Conservation (phyloP, 306 rosid genomes). For the Pyrus bretschneideri region DNA sequence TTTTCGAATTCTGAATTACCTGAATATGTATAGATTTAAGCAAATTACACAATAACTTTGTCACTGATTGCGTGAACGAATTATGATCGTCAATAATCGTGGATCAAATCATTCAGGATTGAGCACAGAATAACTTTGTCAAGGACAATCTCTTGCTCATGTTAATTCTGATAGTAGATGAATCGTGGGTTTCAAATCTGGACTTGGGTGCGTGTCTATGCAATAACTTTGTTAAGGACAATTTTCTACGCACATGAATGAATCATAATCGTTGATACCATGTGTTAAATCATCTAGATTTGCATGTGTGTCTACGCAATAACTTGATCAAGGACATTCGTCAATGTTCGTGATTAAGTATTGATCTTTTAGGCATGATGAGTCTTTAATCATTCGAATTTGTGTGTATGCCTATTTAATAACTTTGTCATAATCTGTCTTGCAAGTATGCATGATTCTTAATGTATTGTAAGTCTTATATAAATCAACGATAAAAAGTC, state of each 20-base stretch:
- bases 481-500: not conserved
- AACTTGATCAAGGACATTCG: not conserved
- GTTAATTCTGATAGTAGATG: not conserved
- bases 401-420: not conserved
- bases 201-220: not conserved
- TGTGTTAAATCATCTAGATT: not conserved
- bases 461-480: not conserved
- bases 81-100: too few species aligned
- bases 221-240: too few species aligned
- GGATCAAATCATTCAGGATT: too few species aligned
- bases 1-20: fast-evolving
- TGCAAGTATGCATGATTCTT: too few species aligned
- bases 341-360: too few species aligned
- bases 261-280: not conserved
- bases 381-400: not conserved
- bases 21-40: fast-evolving
- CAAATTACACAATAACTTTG: too few species aligned
- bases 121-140: too few species aligned
- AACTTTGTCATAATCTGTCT: not conserved
- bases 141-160: too few species aligned
- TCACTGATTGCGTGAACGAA: too few species aligned
- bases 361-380: not conserved
- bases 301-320: not conserved
- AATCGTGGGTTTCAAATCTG: not conserved
- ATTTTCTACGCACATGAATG: too few species aligned